phyloP scores from a whole-genome alignment of 75 land plant genomes.

The Cunninghamia lanceolata region DNA sequence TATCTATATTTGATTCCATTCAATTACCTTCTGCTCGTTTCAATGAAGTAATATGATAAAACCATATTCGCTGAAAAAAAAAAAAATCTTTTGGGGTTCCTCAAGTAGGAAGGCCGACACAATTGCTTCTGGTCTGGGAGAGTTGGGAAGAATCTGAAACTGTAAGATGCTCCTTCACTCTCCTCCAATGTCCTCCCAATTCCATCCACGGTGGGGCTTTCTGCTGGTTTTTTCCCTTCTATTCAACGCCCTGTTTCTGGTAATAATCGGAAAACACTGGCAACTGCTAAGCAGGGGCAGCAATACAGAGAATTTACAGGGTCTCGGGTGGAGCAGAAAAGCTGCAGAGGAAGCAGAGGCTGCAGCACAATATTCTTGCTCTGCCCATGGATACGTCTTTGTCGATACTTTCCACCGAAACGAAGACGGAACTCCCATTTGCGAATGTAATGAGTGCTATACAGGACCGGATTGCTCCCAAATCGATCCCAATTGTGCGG shows the following conservation, averaged over 20 bases:
- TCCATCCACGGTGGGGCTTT: too few relatives aligned
- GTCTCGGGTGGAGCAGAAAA: slow-evolving; percentile 30
- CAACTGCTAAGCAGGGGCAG: background rate
- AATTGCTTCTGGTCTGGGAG: too few relatives aligned
- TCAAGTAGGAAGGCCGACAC: too few relatives aligned
- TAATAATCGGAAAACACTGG: background rate
- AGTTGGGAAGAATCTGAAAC: too few relatives aligned
- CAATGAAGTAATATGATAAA: too few relatives aligned
- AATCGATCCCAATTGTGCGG: slow-evolving; percentile 1
- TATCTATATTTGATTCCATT: too few relatives aligned
- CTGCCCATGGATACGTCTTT: slow-evolving; percentile 53
- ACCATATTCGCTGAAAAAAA: too few relatives aligned
- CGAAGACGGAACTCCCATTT: slow-evolving; percentile 16
- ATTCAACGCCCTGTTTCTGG: background rate
- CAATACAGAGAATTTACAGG: background rate
- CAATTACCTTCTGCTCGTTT: too few relatives aligned
- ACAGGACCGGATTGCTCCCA: slow-evolving; percentile 20
- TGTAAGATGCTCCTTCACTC: too few relatives aligned
- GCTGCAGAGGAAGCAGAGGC: slow-evolving; percentile 14
- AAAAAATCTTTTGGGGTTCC: too few relatives aligned
- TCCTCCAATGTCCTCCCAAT: too few relatives aligned
- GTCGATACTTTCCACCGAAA: slow-evolving; percentile 5
- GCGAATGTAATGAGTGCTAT: slow-evolving; percentile 7
- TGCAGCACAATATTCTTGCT: slow-evolving; percentile 38
- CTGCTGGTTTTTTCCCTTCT: too few relatives aligned